Evolutionary conservation across 805 yeast genomes (phyloP), one percentile per base, ranked within the genome.

Genomic region (Metschnikowia similis): DNA sequence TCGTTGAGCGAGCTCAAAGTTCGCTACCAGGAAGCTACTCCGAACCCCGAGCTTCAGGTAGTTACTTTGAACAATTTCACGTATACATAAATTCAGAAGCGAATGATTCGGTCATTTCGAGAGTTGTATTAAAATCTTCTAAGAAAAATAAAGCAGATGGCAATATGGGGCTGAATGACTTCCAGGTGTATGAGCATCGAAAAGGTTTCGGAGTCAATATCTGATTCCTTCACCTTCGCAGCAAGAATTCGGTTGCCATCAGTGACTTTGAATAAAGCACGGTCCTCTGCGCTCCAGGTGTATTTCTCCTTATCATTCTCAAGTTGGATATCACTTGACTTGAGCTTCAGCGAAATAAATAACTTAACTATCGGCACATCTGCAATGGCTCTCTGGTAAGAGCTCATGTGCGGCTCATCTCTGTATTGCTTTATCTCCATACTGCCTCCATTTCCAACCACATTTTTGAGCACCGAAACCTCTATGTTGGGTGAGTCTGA

Each of bases 41-140:
- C 67, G 16, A 69, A 69, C 4, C 76, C 76, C 2, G 57, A 52
- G 14, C 48, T 57, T 31, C 62, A 65, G 17, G 65, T 64, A 11
- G 65, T 66, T 7, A 68, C 77, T 2, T 64, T 73, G 51, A 68
- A 61, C 48, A 69, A 65, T 31, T 71, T 72, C 52, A 44, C 54
- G 16, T 69, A 53, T 51, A 38, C 66, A 47, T 58, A 43, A 17
- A 10, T 13, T 26, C 27, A 27, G 26, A n/a, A 16, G 41, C 8
- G 16, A 27, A 16, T 16, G 7, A 6, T 35, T 3, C 16, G 37
- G 10, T 38, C 16, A 8, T 26, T 27, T 9, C 17, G 11, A 26
- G 27, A 10, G 26, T n/a, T 36, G 14, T 38, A 41, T 41, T 30
- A 21, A 32, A 41, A 34, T 9, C n/a, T 37, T 26, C 34, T 35